Percentiles rank a stretch among this genome's conserved stretches.
Evolutionary conservation across 2,329 filamentous ascomycete species (phyloP).

Genomic region (Leptographium wingfieldii): DNA sequence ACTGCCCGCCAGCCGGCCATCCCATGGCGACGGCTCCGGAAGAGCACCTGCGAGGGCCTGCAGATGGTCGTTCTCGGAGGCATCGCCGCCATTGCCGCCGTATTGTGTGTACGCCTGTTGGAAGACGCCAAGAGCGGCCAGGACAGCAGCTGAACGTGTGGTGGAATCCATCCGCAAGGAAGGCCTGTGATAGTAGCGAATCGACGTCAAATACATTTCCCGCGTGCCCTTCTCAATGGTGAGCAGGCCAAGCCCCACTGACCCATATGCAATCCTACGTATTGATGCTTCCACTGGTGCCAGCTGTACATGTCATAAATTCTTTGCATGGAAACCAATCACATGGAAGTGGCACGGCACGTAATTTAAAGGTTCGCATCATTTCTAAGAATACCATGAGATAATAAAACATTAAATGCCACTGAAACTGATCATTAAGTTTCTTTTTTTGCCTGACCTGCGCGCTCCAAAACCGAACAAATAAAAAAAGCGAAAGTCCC

Average conservation of each 20-base stretch:
- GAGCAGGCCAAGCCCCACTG: too few species aligned
- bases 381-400: not conserved
- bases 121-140: constrained; percentile 4
- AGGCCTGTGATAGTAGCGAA: too few species aligned
- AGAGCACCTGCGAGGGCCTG: constrained; percentile 16
- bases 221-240: too few species aligned
- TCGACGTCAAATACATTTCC: too few species aligned
- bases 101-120: constrained; percentile 18
- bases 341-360: not conserved
- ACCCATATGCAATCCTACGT: too few species aligned
- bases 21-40: constrained; percentile 13
- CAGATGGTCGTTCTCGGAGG: constrained; percentile 21
- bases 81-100: constrained; percentile 18
- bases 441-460: not conserved
- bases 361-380: not conserved
- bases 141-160: not conserved
- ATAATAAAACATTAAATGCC: not conserved
- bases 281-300: too few species aligned
- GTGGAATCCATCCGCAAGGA: too few species aligned
- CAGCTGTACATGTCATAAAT: too few species aligned
- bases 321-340: too few species aligned
- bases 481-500: not conserved
- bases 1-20: constrained; percentile 1
- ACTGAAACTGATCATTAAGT: not conserved
- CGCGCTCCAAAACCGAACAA: not conserved